Percentiles rank a stretch among this genome's conserved stretches.
These are phyloP conservation scores for Wickerhamomyces canadensis DNA, from an alignment of 805 yeast species.

Conservation along the genomic window DNA sequence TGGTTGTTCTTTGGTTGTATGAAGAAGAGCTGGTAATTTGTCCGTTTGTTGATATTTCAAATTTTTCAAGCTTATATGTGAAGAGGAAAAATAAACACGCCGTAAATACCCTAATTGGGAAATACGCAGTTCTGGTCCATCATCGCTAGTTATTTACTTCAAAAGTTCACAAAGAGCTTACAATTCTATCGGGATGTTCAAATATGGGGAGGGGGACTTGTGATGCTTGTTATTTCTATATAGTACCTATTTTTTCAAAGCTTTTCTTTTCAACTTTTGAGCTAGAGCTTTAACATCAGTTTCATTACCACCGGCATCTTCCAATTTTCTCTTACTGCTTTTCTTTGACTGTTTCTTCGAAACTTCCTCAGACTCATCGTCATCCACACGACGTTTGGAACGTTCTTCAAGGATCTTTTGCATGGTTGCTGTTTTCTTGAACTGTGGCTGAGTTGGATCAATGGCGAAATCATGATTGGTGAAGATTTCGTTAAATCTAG, in stretches of 20 bases:
- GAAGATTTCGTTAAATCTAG: conserved; percentile 78
- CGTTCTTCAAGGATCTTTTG: conserved; percentile 75
- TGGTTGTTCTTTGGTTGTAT: too few species aligned
- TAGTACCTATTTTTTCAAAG: conserved; percentile 13
- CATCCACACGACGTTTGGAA: conserved; percentile 39
- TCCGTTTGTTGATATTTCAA: too few species aligned
- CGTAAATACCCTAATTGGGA: neutral
- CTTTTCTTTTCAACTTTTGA: conserved; percentile 14
- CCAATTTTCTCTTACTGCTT: conserved; percentile 9
- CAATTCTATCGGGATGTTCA: too few species aligned
- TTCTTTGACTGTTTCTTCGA: neutral
- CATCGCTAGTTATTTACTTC: too few species aligned
- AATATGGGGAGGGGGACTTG: too few species aligned
- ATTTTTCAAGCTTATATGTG: neutral
- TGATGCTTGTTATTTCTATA: too few species aligned
- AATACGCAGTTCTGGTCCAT: too few species aligned
- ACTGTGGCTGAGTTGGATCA: conserved; percentile 90
- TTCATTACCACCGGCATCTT: conserved; percentile 4
- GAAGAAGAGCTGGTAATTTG: too few species aligned
- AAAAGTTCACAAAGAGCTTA: too few species aligned
- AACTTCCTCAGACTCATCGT: neutral
- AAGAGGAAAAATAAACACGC: neutral
- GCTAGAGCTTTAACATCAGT: conserved; percentile 14
- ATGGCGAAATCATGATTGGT: conserved; percentile 89
- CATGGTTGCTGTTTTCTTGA: conserved; percentile 84